Evolutionary conservation across 768 basidiomycete genomes (phyloP).

Genomic region (Hygrophorus pudorinus): DNA sequence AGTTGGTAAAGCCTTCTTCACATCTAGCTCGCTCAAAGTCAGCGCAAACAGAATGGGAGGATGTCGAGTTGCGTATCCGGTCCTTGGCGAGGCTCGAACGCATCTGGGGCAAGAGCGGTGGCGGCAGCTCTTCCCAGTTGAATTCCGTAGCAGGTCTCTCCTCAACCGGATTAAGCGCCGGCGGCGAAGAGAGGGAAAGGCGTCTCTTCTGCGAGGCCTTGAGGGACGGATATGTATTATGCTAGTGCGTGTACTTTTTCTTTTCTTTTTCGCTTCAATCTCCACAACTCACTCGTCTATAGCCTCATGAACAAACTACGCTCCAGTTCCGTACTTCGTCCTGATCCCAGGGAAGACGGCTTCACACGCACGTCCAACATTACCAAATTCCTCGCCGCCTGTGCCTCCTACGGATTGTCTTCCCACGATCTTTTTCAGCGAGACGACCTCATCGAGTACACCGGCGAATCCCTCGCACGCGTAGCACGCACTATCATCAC

Average conservation of each 20-base stretch:
- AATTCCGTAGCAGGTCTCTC: conserved; percentile 18
- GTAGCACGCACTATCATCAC: conserved; percentile 70
- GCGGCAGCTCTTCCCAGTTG: conserved; percentile 26
- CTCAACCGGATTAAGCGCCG: conserved; percentile 30
- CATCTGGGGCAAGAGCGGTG: conserved; percentile 64
- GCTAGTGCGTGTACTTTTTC: conserved; percentile 57
- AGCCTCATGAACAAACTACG: conserved; percentile 77
- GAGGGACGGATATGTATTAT: conserved; percentile 78
- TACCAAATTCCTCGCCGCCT: conserved; percentile 70
- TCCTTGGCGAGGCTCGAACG: conserved; percentile 59
- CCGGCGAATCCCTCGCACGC: conserved; percentile 51
- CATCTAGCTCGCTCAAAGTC: conserved; percentile 41
- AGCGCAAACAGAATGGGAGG: conserved; percentile 55
- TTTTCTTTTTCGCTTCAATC: conserved; percentile 11
- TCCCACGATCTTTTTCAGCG: conserved; percentile 56
- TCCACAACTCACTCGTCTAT: conserved; percentile 4
- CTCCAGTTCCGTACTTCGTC: conserved; percentile 45
- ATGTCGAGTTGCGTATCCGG: conserved; percentile 59
- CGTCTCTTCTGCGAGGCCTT: conserved; percentile 65
- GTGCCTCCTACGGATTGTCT: conserved; percentile 53
- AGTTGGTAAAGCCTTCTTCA: conserved; percentile 51
- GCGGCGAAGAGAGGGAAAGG: conserved; percentile 70
- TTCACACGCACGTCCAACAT: conserved; percentile 59
- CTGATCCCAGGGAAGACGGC: conserved; percentile 61
- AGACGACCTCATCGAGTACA: conserved; percentile 57